Percentiles rank a stretch among this genome's conserved stretches.
phyloP scores from a whole-genome alignment of 352 stramenopile species.

The Pythium brachiatum region DNA sequence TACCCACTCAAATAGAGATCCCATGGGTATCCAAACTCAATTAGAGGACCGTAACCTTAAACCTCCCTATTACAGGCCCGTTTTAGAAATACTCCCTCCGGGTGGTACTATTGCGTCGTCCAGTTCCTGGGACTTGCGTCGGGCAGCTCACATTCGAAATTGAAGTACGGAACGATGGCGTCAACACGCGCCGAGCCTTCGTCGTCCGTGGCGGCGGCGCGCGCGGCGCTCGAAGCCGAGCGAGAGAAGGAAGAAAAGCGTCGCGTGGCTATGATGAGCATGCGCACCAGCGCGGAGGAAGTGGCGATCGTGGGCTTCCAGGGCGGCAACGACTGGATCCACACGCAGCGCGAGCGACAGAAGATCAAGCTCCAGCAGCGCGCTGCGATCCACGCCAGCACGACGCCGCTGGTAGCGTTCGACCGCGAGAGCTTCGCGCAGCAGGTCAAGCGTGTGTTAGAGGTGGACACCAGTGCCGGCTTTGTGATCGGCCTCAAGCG shows the following conservation, averaged over 20 bases:
- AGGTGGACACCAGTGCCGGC: conserved; percentile 65
- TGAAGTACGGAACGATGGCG: conserved; percentile 1
- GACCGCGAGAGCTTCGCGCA: conserved; percentile 55
- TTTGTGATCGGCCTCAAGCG: conserved; percentile 85
- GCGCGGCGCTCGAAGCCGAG: conserved; percentile 22
- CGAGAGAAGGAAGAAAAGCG: conserved; percentile 23
- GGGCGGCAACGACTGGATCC: conserved; percentile 59
- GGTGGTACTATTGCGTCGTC: not conserved
- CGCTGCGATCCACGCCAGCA: conserved; percentile 29
- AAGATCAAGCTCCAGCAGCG: conserved; percentile 39
- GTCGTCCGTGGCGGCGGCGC: conserved; percentile 8
- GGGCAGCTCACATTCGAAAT: not conserved
- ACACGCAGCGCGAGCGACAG: conserved; percentile 33
- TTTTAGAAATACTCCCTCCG: not conserved
- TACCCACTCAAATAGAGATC: conserved; percentile 10
- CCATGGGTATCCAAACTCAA: not conserved
- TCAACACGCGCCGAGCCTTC: not conserved
- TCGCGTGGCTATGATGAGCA: conserved; percentile 12
- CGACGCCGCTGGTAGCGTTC: conserved; percentile 45
- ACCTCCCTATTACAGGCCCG: not conserved
- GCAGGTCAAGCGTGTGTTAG: conserved; percentile 61
- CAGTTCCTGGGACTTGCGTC: not conserved
- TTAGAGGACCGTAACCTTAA: not conserved
- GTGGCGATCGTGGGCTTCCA: conserved; percentile 35
- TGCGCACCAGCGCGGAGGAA: conserved; percentile 16